Conservation (phyloP, 768 basidiomycete species). For the Suillus weaverae region DNA sequence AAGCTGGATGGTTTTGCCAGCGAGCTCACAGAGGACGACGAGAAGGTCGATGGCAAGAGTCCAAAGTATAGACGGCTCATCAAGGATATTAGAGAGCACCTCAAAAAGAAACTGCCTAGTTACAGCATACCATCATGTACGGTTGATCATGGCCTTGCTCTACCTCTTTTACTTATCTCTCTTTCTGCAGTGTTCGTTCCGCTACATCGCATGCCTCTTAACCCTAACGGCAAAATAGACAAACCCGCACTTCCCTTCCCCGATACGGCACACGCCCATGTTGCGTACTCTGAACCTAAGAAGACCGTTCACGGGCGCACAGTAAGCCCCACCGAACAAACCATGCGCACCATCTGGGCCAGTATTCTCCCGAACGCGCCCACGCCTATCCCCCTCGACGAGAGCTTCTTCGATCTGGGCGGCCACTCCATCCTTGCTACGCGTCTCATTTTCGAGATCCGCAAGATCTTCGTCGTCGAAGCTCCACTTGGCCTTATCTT, state of each 20-base stretch:
- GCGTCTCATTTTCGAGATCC: slow-evolving; percentile 93
- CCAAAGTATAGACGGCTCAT: slow-evolving; percentile 84
- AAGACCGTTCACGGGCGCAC: slow-evolving; percentile 31
- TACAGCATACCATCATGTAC: slow-evolving; percentile 90
- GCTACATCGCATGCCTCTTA: slow-evolving; percentile 91
- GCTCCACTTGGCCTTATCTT: slow-evolving; percentile 92
- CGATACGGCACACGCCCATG: slow-evolving; percentile 73
- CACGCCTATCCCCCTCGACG: slow-evolving; percentile 78
- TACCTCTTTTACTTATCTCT: slow-evolving; percentile 2
- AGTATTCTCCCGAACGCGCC: slow-evolving; percentile 78
- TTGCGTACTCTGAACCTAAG: slow-evolving; percentile 43
- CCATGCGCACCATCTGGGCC: slow-evolving; percentile 84
- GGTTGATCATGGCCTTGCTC: slow-evolving; percentile 30
- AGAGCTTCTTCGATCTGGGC: slow-evolving; percentile 97
- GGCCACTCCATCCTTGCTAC: slow-evolving; percentile 99
- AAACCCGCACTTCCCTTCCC: slow-evolving; percentile 98
- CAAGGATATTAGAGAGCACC: slow-evolving; percentile 89
- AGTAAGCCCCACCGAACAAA: slow-evolving; percentile 71
- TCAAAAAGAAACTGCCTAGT: slow-evolving; percentile 94
- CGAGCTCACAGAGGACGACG: slow-evolving; percentile 51
- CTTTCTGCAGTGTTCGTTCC: slow-evolving; percentile 81
- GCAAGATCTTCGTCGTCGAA: slow-evolving; percentile 87
- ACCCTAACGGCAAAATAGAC: slow-evolving; percentile 99
- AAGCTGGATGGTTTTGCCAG: slow-evolving; percentile 69
- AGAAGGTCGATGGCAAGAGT: slow-evolving; percentile 64